Base-by-base conservation (phyloP, 2,329 filamentous ascomycete species). In the Ophiostoma sp. region DNA sequence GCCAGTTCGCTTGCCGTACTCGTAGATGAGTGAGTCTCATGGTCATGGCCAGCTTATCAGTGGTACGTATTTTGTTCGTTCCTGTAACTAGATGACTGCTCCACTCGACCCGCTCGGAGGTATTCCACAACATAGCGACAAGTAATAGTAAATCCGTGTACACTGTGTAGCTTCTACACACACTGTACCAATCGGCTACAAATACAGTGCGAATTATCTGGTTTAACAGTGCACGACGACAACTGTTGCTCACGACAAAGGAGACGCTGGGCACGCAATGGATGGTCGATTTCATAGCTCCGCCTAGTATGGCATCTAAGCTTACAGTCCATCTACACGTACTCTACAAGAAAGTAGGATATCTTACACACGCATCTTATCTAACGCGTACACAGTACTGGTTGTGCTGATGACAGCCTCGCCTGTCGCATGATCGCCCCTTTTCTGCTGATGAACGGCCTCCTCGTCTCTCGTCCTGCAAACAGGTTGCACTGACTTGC, bases 31-130 rank as follows among this genome's bases (percentile, higher is more conserved):
- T 27, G 27, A 14, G 45, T 47, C 45, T n/a, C 47, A 55, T 55
- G 49, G 9, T 55, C 49, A 55, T 55, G 49, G 49, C 49, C 49
- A 18, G 49, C n/a, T 55, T 55, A 55, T 55, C 49, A 55, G 49
- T 36, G 49, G 49, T 55, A 55, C 49, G 49, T 55, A 55, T 27
- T n/a, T 36, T 27, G 18, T 7, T 55, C 49, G 18, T 52, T 55
- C 49, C 49, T 18, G 27, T 55, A 55, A 55, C 27, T 18, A 55
- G 49, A 55, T 9, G 49, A 55, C 27, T 27, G 7, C 49, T 55
- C 49, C 49, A 55, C 49, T 9, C 12, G 49, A 27, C n/a, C 49
- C 49, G 49, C 49, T 55, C 49, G n/a, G 49, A 18, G 49, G 49
- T 18, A 55, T 55, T 18, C 49, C 18, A 18, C 49, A 55, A 36